Evolutionary conservation across 2,329 filamentous ascomycete genomes (phyloP).

Genomic region (Stagonosporopsis tanaceti): DNA sequence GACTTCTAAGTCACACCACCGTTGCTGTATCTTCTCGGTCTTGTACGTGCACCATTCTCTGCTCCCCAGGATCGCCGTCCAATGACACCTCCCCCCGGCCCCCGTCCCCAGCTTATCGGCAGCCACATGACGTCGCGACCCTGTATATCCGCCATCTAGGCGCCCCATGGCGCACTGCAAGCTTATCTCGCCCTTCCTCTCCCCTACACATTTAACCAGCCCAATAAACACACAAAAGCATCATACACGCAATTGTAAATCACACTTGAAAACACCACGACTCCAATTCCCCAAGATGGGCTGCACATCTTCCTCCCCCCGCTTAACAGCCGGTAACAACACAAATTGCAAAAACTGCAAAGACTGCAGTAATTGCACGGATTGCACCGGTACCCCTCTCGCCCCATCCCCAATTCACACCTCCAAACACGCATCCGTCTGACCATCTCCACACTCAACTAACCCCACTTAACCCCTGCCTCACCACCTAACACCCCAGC

Average conservation of each 20-base stretch:
- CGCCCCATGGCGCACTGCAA: background rate
- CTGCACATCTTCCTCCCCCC: background rate
- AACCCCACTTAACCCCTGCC: background rate
- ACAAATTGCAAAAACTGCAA: conserved; percentile 6
- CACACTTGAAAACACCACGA: too few relatives aligned
- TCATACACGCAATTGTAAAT: too few relatives aligned
- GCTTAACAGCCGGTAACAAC: conserved; percentile 2
- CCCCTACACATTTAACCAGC: too few relatives aligned
- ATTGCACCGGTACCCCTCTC: background rate
- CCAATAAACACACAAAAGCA: too few relatives aligned
- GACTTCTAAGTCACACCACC: conserved; percentile 27
- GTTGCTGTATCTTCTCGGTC: too few relatives aligned
- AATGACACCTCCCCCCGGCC: background rate
- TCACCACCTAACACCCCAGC: background rate
- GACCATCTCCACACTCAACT: too few relatives aligned
- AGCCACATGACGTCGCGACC: conserved; percentile 12
- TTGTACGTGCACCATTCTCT: too few relatives aligned
- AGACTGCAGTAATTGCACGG: conserved; percentile 1
- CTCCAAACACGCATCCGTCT: too few relatives aligned
- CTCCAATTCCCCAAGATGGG: background rate
- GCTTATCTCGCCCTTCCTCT: background rate
- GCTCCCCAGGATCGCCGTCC: background rate
- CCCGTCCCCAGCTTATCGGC: conserved; percentile 1
- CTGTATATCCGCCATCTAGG: background rate
- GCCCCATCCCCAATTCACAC: too few relatives aligned